Evolutionary conservation across 129 eudicot species (phyloP), one percentile per base, ranked within the genome.

Genomic region (Arctium lappa): DNA sequence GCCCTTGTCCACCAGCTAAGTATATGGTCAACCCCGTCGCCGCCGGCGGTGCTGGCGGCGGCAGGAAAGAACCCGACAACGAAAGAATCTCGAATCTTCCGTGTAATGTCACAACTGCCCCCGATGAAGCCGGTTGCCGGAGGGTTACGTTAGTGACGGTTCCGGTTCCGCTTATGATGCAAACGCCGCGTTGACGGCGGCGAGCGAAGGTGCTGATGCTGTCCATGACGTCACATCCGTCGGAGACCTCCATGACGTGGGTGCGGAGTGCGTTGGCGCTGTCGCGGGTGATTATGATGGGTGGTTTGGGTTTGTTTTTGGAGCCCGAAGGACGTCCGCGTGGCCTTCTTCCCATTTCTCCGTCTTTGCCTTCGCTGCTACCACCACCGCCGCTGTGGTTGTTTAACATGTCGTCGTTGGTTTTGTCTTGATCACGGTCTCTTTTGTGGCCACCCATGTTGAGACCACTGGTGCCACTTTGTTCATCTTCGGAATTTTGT

Each of bases 31-130:
- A 65, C 46, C 93, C 91, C 0, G 93, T 86, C 0, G 95, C 95
- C 0, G 89, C 97, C 16, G 97, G 95, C 0, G 97, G 97, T 7
- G 97, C 95, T 0, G 97, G 97, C 4, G 95, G 97, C 3, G 97
- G 97, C 4, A 93, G 73, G 69, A 93, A 89, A 2, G 97, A 89
- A 0, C 95, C 97, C 0, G 97, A 81, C 34, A 93, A 44, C 0
- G 97, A 93, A 66, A 93, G 78, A 86, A 93, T 89, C 90, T 93
- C 97, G 42, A 93, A 91, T 73, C 95, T 71, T 4, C 97, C 97
- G 60, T 89, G 97, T 42, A 93, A 60, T 16, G 92, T 91, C 79
- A 91, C 84, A 4, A 91, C 90, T 0, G 91, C 90, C 5, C 95
- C 95, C 0, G 94, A 87, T 0, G 95, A 87, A 1, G 95, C 91